phyloP scores from a whole-genome alignment of 192 early-diverging fungal genomes.

The Mycoemilia scoparia region DNA sequence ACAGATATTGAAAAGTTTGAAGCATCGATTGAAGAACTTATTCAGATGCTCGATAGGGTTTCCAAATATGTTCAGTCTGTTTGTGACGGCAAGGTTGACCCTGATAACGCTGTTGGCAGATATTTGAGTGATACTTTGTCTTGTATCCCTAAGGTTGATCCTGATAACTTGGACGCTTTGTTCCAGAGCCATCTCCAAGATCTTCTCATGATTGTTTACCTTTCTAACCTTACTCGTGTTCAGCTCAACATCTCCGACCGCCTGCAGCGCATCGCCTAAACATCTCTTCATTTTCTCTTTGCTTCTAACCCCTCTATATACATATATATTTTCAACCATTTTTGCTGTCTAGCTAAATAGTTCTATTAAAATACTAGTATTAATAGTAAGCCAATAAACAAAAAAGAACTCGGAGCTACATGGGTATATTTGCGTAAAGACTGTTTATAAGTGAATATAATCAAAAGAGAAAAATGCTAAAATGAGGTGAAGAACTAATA shows the following conservation, averaged over 20 bases:
- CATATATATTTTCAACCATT: background rate
- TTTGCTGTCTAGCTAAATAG: too few relatives aligned
- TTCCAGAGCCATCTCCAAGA: constrained; percentile 92
- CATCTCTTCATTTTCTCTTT: background rate
- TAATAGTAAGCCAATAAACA: too few relatives aligned
- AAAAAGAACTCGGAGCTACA: too few relatives aligned
- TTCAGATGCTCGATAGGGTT: constrained; percentile 70
- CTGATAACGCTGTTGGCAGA: constrained; percentile 69
- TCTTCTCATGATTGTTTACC: constrained; percentile 87
- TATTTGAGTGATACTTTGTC: constrained; percentile 87
- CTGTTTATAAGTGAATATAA: background rate
- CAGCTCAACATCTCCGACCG: constrained; percentile 88
- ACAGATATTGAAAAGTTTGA: constrained; percentile 89
- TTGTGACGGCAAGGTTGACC: constrained; percentile 20
- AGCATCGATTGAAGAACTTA: constrained; percentile 51
- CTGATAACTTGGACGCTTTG: constrained; percentile 71
- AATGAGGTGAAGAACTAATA: background rate
- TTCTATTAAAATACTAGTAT: too few relatives aligned
- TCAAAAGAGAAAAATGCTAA: constrained; percentile 1
- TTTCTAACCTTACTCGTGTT: constrained; percentile 85
- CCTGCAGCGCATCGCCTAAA: constrained; percentile 58
- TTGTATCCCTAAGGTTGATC: constrained; percentile 71
- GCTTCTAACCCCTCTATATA: constrained; percentile 1
- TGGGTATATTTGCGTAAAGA: background rate
- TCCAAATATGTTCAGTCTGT: constrained; percentile 46